These are phyloP conservation scores for Diplosphaera chodatii DNA, from an alignment of 139 green algal species.

Conservation along the genomic window DNA sequence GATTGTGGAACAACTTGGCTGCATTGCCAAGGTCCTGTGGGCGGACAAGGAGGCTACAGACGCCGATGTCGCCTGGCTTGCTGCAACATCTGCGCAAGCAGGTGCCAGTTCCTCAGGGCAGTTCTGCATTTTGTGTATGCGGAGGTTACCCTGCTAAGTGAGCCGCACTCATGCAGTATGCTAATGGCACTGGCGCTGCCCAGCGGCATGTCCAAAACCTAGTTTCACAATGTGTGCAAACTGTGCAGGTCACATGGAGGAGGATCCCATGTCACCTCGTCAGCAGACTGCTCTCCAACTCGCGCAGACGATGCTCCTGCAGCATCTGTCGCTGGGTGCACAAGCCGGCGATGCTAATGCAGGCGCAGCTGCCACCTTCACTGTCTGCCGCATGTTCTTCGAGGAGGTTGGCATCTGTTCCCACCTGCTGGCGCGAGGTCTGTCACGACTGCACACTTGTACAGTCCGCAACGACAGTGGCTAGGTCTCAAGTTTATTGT, in stretches of 20 bases:
- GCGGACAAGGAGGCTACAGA: conserved; percentile 9
- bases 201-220: too few relatives aligned
- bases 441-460: too few relatives aligned
- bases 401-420: conserved; percentile 2
- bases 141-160: too few relatives aligned
- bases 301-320: conserved; percentile 40
- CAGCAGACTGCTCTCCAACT: conserved; percentile 12
- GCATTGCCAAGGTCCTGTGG: conserved; percentile 34
- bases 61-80: conserved; percentile 9
- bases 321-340: conserved; percentile 24
- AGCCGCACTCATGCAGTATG: too few relatives aligned
- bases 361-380: conserved; percentile 30
- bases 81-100: neutral
- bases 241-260: conserved; percentile 7
- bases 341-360: neutral
- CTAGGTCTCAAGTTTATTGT: too few relatives aligned
- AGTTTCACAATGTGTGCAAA: too few relatives aligned
- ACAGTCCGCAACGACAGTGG: too few relatives aligned
- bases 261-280: neutral
- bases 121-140: too few relatives aligned
- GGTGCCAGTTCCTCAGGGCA: neutral
- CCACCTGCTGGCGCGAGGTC: neutral
- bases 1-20: conserved; percentile 55
- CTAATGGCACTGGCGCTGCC: too few relatives aligned
- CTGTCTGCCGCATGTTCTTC: conserved; percentile 19